phyloP scores from a whole-genome alignment of 495 filamentous ascomycete species.

The Tetracladium setigerum region DNA sequence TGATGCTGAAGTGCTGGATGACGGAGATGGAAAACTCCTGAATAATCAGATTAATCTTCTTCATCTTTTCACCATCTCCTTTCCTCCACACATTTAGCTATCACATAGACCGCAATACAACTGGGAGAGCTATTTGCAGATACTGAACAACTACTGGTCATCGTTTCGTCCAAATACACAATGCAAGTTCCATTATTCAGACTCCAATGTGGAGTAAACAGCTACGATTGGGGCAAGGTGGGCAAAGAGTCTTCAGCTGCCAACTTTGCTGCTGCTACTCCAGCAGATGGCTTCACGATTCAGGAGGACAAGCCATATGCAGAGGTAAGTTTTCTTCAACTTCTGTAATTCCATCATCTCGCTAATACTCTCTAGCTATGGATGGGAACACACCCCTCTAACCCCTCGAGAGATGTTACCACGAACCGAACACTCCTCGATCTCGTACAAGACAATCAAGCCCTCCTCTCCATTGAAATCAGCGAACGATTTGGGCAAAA shows the following conservation, averaged over 20 bases:
- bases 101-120: too few relatives aligned
- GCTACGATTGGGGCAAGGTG: slow-evolving; percentile 98
- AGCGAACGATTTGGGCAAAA: slow-evolving; percentile 66
- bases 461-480: slow-evolving; percentile 65
- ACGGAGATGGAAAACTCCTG: too few relatives aligned
- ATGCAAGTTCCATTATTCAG: slow-evolving; percentile 69
- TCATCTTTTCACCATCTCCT: too few relatives aligned
- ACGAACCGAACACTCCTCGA: slow-evolving; percentile 86
- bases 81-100: too few relatives aligned
- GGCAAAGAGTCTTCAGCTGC: slow-evolving; percentile 74
- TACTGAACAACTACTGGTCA: neutral
- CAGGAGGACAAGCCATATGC: slow-evolving; percentile 81
- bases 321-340: slow-evolving; percentile 47
- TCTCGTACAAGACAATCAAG: slow-evolving; percentile 80
- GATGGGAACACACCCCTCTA: slow-evolving; percentile 98
- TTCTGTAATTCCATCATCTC: slow-evolving; percentile 4
- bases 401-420: slow-evolving; percentile 81
- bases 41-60: too few relatives aligned
- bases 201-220: slow-evolving; percentile 94
- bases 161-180: slow-evolving; percentile 1
- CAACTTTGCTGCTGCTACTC: slow-evolving; percentile 70
- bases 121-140: too few relatives aligned
- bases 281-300: slow-evolving; percentile 61
- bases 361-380: slow-evolving; percentile 57
- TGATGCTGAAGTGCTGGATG: too few relatives aligned